phyloP scores from a whole-genome alignment of 1,284 basidiomycete species.

The Ceratobasidium sp. region DNA sequence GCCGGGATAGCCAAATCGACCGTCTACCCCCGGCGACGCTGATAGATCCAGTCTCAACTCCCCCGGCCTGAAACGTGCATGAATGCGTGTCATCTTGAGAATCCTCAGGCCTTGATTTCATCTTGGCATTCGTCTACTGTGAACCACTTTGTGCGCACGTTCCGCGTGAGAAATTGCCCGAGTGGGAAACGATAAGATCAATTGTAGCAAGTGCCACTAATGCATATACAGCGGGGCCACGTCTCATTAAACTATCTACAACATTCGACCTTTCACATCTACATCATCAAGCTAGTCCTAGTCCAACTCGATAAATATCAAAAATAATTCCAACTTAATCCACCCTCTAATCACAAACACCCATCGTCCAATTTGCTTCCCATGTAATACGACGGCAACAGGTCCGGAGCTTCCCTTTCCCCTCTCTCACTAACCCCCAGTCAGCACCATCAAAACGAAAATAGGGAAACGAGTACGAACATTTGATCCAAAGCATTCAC shows the following conservation, averaged over 20 bases:
- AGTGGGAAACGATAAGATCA: not conserved
- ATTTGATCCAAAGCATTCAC: slow-evolving; percentile 92
- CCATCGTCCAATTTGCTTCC: slow-evolving; percentile 45
- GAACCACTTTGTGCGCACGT: not conserved
- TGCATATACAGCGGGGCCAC: not conserved
- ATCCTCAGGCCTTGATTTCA: not conserved
- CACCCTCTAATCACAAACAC: slow-evolving; percentile 37
- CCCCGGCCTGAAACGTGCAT: not conserved
- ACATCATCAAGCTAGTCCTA: too few species aligned
- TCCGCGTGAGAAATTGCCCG: slow-evolving; percentile 18
- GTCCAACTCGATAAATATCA: slow-evolving; percentile 2
- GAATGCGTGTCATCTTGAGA: not conserved
- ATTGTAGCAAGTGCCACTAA: not conserved
- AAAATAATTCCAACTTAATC: not conserved
- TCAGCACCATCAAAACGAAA: not conserved
- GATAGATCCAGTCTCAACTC: slow-evolving; percentile 12
- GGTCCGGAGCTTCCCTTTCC: slow-evolving; percentile 37
- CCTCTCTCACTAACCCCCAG: slow-evolving; percentile 45
- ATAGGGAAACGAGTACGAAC: slow-evolving; percentile 60
- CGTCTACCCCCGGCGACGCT: slow-evolving; percentile 4
- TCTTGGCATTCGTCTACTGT: not conserved
- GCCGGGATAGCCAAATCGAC: slow-evolving; percentile 26
- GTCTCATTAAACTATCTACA: not conserved
- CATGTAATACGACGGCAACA: slow-evolving; percentile 47
- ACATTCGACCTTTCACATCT: too few species aligned